phyloP scores from a whole-genome alignment of 176 grass and related monocot species.

The bread wheat (Triticum aestivum) region DNA sequence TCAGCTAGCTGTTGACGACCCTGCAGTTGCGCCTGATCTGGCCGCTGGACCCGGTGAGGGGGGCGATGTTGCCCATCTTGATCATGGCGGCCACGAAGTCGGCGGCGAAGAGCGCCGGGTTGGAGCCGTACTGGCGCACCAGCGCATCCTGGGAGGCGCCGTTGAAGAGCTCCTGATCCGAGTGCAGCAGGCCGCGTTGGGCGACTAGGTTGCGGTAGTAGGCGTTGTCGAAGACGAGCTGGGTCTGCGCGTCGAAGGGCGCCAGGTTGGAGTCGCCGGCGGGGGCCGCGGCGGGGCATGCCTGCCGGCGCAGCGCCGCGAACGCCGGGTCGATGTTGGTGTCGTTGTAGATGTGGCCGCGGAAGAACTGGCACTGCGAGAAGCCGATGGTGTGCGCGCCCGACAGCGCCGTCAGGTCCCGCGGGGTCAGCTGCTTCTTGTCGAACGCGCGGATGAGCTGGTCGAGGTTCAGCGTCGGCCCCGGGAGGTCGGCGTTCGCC shows the following conservation, averaged over 20 bases:
- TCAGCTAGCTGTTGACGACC: constrained; percentile 45
- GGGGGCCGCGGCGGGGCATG: constrained; percentile 19
- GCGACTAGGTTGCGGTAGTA: constrained; percentile 60
- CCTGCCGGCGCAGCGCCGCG: constrained; percentile 23
- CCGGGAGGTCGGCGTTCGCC: constrained; percentile 60
- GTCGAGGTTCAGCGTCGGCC: constrained; percentile 32
- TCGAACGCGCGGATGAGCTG: constrained; percentile 44
- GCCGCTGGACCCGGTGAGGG: constrained; percentile 42
- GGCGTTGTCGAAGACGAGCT: constrained; percentile 51
- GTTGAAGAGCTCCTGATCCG: constrained; percentile 78
- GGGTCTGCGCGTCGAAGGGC: constrained; percentile 51
- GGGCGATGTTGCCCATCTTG: constrained; percentile 48
- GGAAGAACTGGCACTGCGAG: constrained; percentile 64
- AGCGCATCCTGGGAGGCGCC: constrained; percentile 52
- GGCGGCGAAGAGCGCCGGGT: background rate
- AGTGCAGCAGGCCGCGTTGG: constrained; percentile 58
- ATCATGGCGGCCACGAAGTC: constrained; percentile 62
- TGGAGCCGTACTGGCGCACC: constrained; percentile 33
- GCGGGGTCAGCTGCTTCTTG: constrained; percentile 46
- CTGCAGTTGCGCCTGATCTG: constrained; percentile 63
- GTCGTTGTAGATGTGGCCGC: constrained; percentile 60
- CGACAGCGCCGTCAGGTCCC: constrained; percentile 67
- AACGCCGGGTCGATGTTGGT: constrained; percentile 50
- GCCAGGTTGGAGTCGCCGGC: constrained; percentile 45
- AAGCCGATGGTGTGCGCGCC: constrained; percentile 83